Evolutionary conservation across 495 filamentous ascomycete species (phyloP).

Genomic region (Penicillium roqueforti): DNA sequence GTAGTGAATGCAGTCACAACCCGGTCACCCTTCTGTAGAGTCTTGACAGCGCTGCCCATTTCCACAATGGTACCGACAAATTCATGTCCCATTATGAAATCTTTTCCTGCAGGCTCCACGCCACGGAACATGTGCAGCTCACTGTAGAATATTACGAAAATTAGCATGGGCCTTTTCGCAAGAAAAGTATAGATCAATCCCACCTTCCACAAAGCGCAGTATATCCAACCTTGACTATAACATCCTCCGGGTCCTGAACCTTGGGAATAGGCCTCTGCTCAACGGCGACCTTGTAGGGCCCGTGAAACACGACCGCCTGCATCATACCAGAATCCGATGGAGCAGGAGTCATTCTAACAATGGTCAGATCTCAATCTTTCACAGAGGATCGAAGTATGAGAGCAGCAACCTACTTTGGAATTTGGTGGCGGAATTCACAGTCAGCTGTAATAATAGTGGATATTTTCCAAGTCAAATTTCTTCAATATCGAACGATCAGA

Average conservation of each 20-base stretch:
- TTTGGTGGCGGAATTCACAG: neutral
- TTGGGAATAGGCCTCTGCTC: slow-evolving; percentile 49
- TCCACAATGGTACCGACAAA: slow-evolving; percentile 75
- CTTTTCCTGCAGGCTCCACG: slow-evolving; percentile 60
- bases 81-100: slow-evolving; percentile 68
- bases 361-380: neutral
- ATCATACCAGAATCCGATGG: slow-evolving; percentile 32
- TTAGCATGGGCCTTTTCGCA: neutral
- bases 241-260: slow-evolving; percentile 67
- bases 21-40: slow-evolving; percentile 68
- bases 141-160: slow-evolving; percentile 37
- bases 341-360: slow-evolving; percentile 5
- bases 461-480: neutral
- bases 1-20: slow-evolving; percentile 82
- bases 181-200: slow-evolving; percentile 23
- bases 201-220: slow-evolving; percentile 91
- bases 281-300: slow-evolving; percentile 43
- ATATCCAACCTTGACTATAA: slow-evolving; percentile 79
- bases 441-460: neutral
- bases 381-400: neutral
- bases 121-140: slow-evolving; percentile 91
- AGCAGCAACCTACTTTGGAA: neutral
- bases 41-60: slow-evolving; percentile 62
- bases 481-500: neutral
- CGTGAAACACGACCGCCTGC: slow-evolving; percentile 50